Evolutionary conservation across 805 yeast genomes (phyloP).

Genomic region (Kuraishia molischiana): DNA sequence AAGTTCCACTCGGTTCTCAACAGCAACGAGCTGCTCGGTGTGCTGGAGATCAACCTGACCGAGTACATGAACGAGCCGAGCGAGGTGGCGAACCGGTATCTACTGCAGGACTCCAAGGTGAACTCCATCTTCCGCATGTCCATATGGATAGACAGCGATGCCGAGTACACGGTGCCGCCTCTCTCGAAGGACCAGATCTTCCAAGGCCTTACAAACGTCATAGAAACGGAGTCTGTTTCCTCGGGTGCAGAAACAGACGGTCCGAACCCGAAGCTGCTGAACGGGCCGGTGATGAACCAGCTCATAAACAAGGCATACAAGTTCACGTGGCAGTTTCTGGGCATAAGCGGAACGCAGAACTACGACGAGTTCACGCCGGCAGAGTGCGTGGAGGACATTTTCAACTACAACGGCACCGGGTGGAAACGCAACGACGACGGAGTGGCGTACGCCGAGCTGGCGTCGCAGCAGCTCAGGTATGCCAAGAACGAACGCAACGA

Average conservation of each 20-base stretch:
- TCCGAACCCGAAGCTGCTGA: not conserved
- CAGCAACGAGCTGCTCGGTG: constrained; percentile 40
- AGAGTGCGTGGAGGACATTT: constrained; percentile 67
- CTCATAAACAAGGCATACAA: constrained; percentile 19
- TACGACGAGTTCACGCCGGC: constrained; percentile 49
- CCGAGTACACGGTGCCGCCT: constrained; percentile 11
- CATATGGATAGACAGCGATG: constrained; percentile 16
- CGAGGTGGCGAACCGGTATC: constrained; percentile 47
- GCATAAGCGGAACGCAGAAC: constrained; percentile 5
- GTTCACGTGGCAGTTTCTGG: constrained; percentile 22
- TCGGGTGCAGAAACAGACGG: not conserved
- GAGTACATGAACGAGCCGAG: constrained; percentile 55
- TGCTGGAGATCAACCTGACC: constrained; percentile 54
- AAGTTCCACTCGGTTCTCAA: constrained; percentile 24
- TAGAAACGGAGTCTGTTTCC: constrained; percentile 6
- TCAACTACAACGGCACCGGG: constrained; percentile 56
- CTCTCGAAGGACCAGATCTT: constrained; percentile 11
- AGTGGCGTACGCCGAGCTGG: constrained; percentile 25
- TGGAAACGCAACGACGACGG: constrained; percentile 46
- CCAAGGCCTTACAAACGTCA: constrained; percentile 14
- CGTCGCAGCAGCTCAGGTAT: not conserved
- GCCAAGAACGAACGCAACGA: not conserved
- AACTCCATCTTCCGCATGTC: constrained; percentile 68
- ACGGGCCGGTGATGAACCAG: not conserved
- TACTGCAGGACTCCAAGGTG: constrained; percentile 70